These are phyloP conservation scores for Candida silvatica DNA, from an alignment of 805 yeast species.

Conservation along the genomic window DNA sequence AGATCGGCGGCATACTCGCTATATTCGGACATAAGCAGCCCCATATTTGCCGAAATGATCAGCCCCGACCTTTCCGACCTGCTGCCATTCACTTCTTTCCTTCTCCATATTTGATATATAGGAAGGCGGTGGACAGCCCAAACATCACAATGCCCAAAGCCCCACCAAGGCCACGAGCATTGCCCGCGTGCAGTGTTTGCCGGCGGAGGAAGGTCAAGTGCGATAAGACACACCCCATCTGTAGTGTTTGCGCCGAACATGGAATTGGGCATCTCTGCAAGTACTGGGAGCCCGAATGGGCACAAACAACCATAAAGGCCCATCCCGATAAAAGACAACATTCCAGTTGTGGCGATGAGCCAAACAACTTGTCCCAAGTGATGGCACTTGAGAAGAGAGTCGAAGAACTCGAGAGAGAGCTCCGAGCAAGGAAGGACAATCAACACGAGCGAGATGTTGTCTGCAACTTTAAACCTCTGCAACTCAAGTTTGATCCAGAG, in stretches of 20 bases:
- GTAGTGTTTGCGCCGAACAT: conserved; percentile 20
- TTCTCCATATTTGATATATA: too few relatives aligned
- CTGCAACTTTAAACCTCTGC: conserved; percentile 10
- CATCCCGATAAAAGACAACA: too few relatives aligned
- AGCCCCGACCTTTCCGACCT: too few relatives aligned
- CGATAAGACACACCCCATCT: conserved; percentile 32
- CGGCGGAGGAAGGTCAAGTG: conserved; percentile 37
- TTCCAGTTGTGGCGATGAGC: neutral
- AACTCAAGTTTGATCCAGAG: conserved; percentile 2
- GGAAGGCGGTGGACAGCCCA: too few relatives aligned
- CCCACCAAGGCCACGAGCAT: conserved; percentile 26
- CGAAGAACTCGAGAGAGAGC: neutral
- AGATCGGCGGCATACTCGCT: too few relatives aligned
- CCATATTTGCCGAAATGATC: too few relatives aligned
- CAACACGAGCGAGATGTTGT: too few relatives aligned
- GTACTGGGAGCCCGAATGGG: conserved; percentile 20
- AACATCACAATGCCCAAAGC: neutral
- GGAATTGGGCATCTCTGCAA: conserved; percentile 17
- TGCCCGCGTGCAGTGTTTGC: conserved; percentile 35
- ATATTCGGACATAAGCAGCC: too few relatives aligned
- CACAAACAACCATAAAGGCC: too few relatives aligned
- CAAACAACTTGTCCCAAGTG: neutral
- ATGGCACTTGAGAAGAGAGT: conserved; percentile 1
- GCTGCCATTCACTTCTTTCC: too few relatives aligned
- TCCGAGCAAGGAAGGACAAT: neutral